Evolutionary conservation across 2,329 filamentous ascomycete genomes (phyloP).

Genomic region (Xylaria sp.): DNA sequence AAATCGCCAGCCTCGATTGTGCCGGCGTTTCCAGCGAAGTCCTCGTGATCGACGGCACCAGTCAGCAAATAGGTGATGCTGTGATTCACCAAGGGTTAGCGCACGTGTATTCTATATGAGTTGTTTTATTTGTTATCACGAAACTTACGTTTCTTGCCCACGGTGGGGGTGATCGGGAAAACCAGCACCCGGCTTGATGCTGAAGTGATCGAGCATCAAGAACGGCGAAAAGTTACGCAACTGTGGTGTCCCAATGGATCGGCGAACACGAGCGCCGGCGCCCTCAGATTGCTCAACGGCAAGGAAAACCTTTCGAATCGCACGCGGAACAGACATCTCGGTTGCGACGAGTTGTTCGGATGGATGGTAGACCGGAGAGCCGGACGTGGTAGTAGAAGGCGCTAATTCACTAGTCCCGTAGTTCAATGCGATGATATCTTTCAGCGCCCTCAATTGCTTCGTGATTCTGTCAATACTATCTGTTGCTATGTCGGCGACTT

Average conservation of each 20-base stretch:
- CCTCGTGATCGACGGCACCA: constrained; percentile 58
- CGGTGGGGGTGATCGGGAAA: constrained; percentile 88
- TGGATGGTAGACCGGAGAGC: constrained; percentile 38
- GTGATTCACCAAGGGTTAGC: constrained; percentile 2
- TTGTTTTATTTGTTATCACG: neutral
- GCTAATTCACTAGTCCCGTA: constrained; percentile 25
- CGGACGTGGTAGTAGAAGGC: constrained; percentile 24
- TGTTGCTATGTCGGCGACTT: constrained; percentile 38
- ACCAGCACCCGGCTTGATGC: constrained; percentile 76
- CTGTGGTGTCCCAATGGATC: constrained; percentile 83
- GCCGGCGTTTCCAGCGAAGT: constrained; percentile 59
- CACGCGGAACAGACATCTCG: constrained; percentile 72
- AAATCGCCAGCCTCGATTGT: constrained; percentile 87
- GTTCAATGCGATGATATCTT: constrained; percentile 13
- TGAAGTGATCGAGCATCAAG: constrained; percentile 95
- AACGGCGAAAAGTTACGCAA: constrained; percentile 90
- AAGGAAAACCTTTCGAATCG: constrained; percentile 82
- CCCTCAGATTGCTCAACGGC: constrained; percentile 88
- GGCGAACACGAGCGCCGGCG: constrained; percentile 82
- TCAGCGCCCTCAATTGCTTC: constrained; percentile 28
- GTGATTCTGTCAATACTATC: constrained; percentile 33
- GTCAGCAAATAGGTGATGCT: constrained; percentile 70
- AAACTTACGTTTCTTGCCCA: constrained; percentile 70
- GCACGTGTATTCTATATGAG: neutral
- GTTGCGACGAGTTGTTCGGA: constrained; percentile 43